These are phyloP conservation scores for Hydrangea macrophylla DNA, from an alignment of 148 eudicot genomes.

Conservation along the genomic window DNA sequence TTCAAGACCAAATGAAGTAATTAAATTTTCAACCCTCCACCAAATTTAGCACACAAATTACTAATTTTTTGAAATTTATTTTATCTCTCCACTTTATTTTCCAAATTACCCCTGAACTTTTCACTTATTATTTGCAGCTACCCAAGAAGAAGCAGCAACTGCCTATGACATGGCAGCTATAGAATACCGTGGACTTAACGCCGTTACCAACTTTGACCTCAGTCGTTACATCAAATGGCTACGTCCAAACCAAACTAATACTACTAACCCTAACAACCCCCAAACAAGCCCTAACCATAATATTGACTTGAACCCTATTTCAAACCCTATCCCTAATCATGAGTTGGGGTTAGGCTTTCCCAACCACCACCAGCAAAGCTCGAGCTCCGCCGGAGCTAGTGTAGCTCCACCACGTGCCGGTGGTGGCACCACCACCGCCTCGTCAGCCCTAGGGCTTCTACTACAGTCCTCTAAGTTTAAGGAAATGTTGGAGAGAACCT, in stretches of 20 bases:
- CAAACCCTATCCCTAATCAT: slow-evolving; percentile 18
- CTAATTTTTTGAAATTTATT: slow-evolving; percentile 17
- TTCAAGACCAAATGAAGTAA: slow-evolving; percentile 1
- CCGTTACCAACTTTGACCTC: slow-evolving; percentile 86
- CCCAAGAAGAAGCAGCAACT: slow-evolving; percentile 89
- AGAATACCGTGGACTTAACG: slow-evolving; percentile 69
- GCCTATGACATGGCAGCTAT: slow-evolving; percentile 91
- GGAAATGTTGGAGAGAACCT: slow-evolving; percentile 31
- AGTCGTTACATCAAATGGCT: slow-evolving; percentile 60
- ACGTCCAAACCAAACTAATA: slow-evolving; percentile 25
- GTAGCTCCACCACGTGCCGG: slow-evolving; percentile 3
- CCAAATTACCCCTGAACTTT: slow-evolving; percentile 16
- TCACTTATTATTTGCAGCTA: slow-evolving; percentile 37
- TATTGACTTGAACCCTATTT: neutral
- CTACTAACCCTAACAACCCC: slow-evolving; percentile 2
- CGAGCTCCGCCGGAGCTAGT: slow-evolving; percentile 15
- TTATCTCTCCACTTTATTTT: neutral
- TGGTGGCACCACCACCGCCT: neutral
- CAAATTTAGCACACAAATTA: slow-evolving; percentile 33
- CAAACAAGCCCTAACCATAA: slow-evolving; percentile 24
- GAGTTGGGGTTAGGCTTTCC: slow-evolving; percentile 21
- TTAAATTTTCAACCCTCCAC: slow-evolving; percentile 43
- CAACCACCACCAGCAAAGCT: slow-evolving; percentile 20
- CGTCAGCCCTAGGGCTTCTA: slow-evolving; percentile 30
- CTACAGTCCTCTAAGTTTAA: slow-evolving; percentile 40